Conservation (phyloP, 1,284 basidiomycete genomes). For the Heterobasidion irregulare region DNA sequence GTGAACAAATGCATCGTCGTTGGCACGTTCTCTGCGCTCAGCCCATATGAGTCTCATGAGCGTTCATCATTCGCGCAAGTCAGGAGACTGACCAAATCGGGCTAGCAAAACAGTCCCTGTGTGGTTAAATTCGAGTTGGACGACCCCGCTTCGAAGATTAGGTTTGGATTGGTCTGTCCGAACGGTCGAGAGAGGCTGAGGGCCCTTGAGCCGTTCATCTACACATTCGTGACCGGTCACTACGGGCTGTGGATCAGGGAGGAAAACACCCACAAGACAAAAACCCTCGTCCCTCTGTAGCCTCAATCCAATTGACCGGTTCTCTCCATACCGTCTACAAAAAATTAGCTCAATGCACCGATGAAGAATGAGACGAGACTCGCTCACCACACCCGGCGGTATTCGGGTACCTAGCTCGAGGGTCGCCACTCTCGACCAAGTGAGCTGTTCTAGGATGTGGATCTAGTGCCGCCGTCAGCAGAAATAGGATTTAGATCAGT, state of each 20-base stretch:
- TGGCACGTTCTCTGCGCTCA: conserved; percentile 46
- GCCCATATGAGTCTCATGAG: conserved; percentile 1
- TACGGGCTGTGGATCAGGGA: neutral
- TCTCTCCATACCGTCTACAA: conserved; percentile 75
- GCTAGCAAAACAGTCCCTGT: conserved; percentile 65
- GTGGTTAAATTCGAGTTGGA: conserved; percentile 72
- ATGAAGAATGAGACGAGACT: neutral
- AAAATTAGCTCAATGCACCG: neutral
- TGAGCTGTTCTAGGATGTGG: conserved; percentile 69
- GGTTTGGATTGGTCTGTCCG: conserved; percentile 50
- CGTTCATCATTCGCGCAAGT: neutral
- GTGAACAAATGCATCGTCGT: conserved; percentile 32
- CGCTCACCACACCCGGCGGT: conserved; percentile 46
- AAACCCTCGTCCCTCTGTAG: conserved; percentile 73
- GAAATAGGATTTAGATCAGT: neutral
- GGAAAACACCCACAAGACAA: conserved; percentile 55
- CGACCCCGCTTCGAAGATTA: conserved; percentile 53
- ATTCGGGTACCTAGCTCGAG: conserved; percentile 54
- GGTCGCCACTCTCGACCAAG: conserved; percentile 65
- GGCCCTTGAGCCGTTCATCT: conserved; percentile 62
- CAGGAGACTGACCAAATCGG: conserved; percentile 44
- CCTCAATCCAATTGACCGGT: conserved; percentile 71
- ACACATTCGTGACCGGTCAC: neutral
- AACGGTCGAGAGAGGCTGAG: conserved; percentile 39
- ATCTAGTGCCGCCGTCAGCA: conserved; percentile 35